These are phyloP conservation scores for Trypanosoma avium DNA, from an alignment of 208 protist species.

Conservation along the genomic window DNA sequence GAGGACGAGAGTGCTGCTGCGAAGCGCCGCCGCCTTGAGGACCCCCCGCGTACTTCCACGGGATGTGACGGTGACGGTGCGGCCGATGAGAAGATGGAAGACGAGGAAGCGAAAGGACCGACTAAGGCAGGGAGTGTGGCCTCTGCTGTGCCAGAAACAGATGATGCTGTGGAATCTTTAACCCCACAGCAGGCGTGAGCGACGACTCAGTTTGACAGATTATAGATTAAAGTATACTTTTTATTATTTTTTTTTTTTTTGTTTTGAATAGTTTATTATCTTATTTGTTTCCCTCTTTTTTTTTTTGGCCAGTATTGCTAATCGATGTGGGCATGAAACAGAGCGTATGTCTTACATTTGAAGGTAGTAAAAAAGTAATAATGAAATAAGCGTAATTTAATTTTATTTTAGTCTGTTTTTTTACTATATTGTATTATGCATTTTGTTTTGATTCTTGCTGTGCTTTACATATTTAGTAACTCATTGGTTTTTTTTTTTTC, in stretches of 20 bases:
- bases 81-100: slow-evolving; percentile 2
- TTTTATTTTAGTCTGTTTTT: too few relatives aligned
- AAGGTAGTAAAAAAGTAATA: not conserved
- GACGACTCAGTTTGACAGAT: not conserved
- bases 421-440: not conserved
- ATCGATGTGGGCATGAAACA: slow-evolving; percentile 1
- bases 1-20: not conserved
- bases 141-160: not conserved
- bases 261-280: not conserved
- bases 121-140: not conserved
- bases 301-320: slow-evolving; percentile 9
- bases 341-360: not conserved
- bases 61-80: not conserved
- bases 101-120: too few relatives aligned
- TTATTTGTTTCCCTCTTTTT: not conserved
- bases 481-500: slow-evolving; percentile 20
- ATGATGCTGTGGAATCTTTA: slow-evolving; percentile 3
- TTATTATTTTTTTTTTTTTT: slow-evolving; percentile 13
- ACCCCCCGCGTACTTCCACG: slow-evolving; percentile 1
- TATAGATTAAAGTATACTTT: not conserved
- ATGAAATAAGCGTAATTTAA: too few relatives aligned
- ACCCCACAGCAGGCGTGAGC: not conserved
- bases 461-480: slow-evolving; percentile 1
- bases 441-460: slow-evolving; percentile 21
- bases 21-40: slow-evolving; percentile 8